Evolutionary conservation across 192 early-diverging fungal species (phyloP), one percentile per base, ranked within the genome.

Genomic region (Glomus cerebriforme): DNA sequence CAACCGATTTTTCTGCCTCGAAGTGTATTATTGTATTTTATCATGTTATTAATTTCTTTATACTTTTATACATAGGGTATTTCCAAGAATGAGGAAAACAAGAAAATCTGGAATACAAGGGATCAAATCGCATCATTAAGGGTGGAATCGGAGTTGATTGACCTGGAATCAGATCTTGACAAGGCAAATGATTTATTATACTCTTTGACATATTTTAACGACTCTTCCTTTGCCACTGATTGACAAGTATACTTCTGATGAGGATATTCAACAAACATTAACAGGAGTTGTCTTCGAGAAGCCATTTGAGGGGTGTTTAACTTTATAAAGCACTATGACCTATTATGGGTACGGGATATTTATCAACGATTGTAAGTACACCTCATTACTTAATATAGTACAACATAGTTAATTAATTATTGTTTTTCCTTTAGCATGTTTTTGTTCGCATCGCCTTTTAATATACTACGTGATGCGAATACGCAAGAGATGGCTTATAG

Each of bases 221-320:
- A 17, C 34, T 29, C 64, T 39, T 27, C 63, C 74, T 75, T 29
- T 65, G 8, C 75, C 75, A 29, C 45, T 77, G 31, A 62, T 77
- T 49, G 43, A 77, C 45, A 77, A 77, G 75, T 77, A 77, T 77
- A 22, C 75, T 5, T n/a, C 7, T 67, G 74, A 75, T 75, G 59
- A 75, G 15, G 58, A 74, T 59, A 26, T 26, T 63, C 74, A 62
- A 13, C n/a, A 59, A 75, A 2, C 29, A 63, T 75, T 59, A 75
- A 29, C 60, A 75, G 34, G 62, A 75, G 27, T 75, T 75, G 62
- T 75, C 43, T 75, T 49, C n/a, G 62, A 77, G 27, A 77, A 17
- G 27, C 75, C 64, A 47, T 77, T 77, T 29, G 64, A 65, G 39
- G 75, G 45, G 39, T 66, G 43, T 66, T 77, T 77, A 22, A 67